Percentiles rank a stretch among this genome's conserved stretches.
These are phyloP conservation scores for Westerdykella ornata DNA, from an alignment of 2,329 filamentous ascomycete genomes.

Conservation along the genomic window DNA sequence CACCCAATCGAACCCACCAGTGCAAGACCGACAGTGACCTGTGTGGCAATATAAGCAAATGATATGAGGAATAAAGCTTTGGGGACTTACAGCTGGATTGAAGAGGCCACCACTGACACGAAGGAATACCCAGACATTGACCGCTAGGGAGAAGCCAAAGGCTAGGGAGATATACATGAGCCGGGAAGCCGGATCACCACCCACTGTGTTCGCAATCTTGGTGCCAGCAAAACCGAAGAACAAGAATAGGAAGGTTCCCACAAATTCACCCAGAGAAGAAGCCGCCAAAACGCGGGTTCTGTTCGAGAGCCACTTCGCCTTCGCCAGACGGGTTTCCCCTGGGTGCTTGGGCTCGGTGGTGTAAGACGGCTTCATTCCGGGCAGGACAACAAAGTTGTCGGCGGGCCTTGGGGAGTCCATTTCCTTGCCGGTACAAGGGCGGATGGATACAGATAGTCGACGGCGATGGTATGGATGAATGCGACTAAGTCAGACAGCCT, in stretches of 20 bases:
- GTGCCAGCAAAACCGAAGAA: slow-evolving; percentile 43
- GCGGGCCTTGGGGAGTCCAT: slow-evolving; percentile 25
- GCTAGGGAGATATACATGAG: slow-evolving; percentile 37
- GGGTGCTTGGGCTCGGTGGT: slow-evolving; percentile 26
- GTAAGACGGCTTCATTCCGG: slow-evolving; percentile 34
- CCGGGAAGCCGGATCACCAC: slow-evolving; percentile 10
- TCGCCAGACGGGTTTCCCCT: slow-evolving; percentile 36
- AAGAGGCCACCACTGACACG: slow-evolving; percentile 38
- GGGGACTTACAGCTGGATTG: slow-evolving; percentile 26
- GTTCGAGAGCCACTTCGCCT: slow-evolving; percentile 42
- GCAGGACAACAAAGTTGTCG: slow-evolving; percentile 33
- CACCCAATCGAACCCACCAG: slow-evolving; percentile 45
- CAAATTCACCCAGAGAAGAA: slow-evolving; percentile 43
- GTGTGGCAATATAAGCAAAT: not conserved
- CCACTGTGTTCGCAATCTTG: slow-evolving; percentile 40
- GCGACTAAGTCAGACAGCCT: slow-evolving; percentile 19
- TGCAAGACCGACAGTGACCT: slow-evolving; percentile 45
- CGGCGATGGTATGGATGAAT: slow-evolving; percentile 11
- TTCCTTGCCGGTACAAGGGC: slow-evolving; percentile 31
- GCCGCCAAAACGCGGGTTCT: slow-evolving; percentile 39
- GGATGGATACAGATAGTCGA: slow-evolving; percentile 12
- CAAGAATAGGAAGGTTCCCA: slow-evolving; percentile 42
- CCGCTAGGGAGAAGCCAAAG: slow-evolving; percentile 41
- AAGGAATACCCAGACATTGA: slow-evolving; percentile 44
- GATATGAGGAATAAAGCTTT: not conserved